Evolutionary conservation across 352 stramenopile species (phyloP).

Genomic region (Phytophthora tentaculata): DNA sequence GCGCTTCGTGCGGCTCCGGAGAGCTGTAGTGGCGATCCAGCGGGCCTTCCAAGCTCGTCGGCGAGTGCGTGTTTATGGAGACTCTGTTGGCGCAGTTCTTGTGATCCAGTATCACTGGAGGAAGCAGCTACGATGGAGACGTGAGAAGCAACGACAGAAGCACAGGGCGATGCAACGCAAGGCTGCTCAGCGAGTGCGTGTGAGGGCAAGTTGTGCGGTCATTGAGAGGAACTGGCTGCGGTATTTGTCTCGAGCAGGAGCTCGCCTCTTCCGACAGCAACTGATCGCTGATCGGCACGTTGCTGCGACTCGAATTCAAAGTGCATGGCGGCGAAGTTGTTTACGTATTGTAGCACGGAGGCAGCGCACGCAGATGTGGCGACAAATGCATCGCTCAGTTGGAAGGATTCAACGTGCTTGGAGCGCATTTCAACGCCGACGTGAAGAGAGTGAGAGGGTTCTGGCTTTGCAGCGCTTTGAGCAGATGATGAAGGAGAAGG

Average conservation of each 20-base stretch:
- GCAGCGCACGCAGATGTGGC: slow-evolving; percentile 24
- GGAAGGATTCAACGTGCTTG: slow-evolving; percentile 37
- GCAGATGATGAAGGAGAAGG: slow-evolving; percentile 39
- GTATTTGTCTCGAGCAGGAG: slow-evolving; percentile 40
- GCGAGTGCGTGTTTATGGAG: slow-evolving; percentile 26
- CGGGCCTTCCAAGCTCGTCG: slow-evolving; percentile 36
- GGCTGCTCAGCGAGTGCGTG: slow-evolving; percentile 28
- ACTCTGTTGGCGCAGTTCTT: slow-evolving; percentile 25
- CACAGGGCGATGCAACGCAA: slow-evolving; percentile 28
- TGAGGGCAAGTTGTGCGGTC: slow-evolving; percentile 38
- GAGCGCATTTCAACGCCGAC: slow-evolving; percentile 14
- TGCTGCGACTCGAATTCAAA: slow-evolving; percentile 43
- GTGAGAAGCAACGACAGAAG: slow-evolving; percentile 16
- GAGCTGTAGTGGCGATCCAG: slow-evolving; percentile 45
- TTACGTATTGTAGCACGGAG: slow-evolving; percentile 7
- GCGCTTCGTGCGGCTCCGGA: slow-evolving; percentile 35
- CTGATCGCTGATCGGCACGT: slow-evolving; percentile 34
- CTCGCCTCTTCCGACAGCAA: slow-evolving; percentile 44
- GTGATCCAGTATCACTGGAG: slow-evolving; percentile 52
- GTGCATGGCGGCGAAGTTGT: slow-evolving; percentile 28
- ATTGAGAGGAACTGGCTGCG: slow-evolving; percentile 54
- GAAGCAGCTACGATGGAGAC: slow-evolving; percentile 30
- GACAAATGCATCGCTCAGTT: slow-evolving; percentile 19
- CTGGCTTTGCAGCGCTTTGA: slow-evolving; percentile 46
- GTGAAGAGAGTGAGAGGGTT: slow-evolving; percentile 31